These are phyloP conservation scores for Pythium phragmitis DNA, from an alignment of 352 stramenopile genomes.

Conservation along the genomic window DNA sequence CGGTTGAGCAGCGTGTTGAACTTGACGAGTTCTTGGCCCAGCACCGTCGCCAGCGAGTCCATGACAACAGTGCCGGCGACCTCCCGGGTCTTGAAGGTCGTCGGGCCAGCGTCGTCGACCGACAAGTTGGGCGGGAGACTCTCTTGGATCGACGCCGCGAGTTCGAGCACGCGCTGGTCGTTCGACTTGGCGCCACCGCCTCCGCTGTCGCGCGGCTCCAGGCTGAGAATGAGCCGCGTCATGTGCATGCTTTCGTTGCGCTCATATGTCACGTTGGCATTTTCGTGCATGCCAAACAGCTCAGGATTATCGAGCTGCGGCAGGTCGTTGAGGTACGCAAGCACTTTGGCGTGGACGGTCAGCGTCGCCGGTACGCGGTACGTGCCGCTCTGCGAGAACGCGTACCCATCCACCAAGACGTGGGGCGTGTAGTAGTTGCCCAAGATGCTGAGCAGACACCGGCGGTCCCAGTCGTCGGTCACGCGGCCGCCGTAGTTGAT, in stretches of 20 bases:
- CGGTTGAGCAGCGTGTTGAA: constrained; percentile 90
- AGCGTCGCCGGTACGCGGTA: constrained; percentile 83
- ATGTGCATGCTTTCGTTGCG: constrained; percentile 89
- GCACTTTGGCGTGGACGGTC: constrained; percentile 42
- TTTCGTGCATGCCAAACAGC: constrained; percentile 97
- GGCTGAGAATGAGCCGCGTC: constrained; percentile 83
- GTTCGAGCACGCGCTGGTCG: constrained; percentile 83
- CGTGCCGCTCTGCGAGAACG: constrained; percentile 85
- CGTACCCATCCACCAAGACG: constrained; percentile 74
- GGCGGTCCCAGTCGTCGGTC: constrained; percentile 94
- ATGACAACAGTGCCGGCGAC: constrained; percentile 85
- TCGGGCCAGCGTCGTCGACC: constrained; percentile 85
- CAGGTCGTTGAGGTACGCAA: constrained; percentile 83
- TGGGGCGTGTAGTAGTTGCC: constrained; percentile 89
- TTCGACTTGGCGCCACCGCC: constrained; percentile 58
- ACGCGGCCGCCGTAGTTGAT: constrained; percentile 97
- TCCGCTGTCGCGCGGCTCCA: constrained; percentile 84
- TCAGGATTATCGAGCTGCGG: constrained; percentile 90
- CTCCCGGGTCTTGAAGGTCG: constrained; percentile 89
- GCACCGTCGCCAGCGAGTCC: constrained; percentile 91
- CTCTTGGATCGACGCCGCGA: constrained; percentile 69
- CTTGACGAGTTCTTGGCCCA: constrained; percentile 93
- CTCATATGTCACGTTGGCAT: constrained; percentile 94
- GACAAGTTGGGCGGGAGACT: constrained; percentile 59
- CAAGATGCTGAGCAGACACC: constrained; percentile 92